Evolutionary conservation across 1,139 yeast genomes (phyloP), one percentile per base, ranked within the genome.

Genomic region (Zygosaccharomyces sapae): DNA sequence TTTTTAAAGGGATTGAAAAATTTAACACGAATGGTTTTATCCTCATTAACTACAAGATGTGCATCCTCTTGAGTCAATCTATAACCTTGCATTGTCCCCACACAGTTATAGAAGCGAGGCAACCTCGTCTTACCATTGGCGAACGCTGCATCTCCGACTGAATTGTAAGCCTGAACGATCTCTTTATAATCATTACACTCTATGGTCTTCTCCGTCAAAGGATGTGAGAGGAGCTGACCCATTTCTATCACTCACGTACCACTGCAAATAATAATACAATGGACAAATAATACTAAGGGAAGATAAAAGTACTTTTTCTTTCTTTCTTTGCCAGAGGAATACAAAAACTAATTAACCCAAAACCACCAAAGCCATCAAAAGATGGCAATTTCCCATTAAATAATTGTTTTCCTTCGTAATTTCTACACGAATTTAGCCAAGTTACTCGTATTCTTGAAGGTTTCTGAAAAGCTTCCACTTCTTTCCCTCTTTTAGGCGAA

Each of bases 51-150:
- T 69, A 65, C 75, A 33, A 63, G 74, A 62, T 81, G 86, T 4
- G 90, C 86, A 66, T 85, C 94, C 59, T 85, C 94, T 81, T 84
- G 86, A 9, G 84, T 74, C 63, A 80, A 70, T 44, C 94, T 67
- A 65, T 83, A 84, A 2, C 94, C 92, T 61, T 84, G 90, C 87
- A 85, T 84, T 33, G 86, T 77, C 1, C 90, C 92, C 6, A 84
- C 71, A 46, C 82, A 75, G 59, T 81, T 83, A 19, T 81, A 73
- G 43, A 81, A 66, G 22, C 59, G 55, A 12, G 62, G 48, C 43
- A 48, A 33, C 41, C 33, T 13, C 38, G 46, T 10, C 45, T 45
- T 22, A 45, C 43, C 37, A 45, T 41, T 44, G 42, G 56, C 36
- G 45, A 36, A 29, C 18, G 41, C 34, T 8, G 33, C 43, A 33